Percentiles rank a stretch among this genome's conserved stretches.
These are phyloP conservation scores for Penicillium sp. DNA, from an alignment of 2,329 filamentous ascomycete genomes.

Conservation along the genomic window DNA sequence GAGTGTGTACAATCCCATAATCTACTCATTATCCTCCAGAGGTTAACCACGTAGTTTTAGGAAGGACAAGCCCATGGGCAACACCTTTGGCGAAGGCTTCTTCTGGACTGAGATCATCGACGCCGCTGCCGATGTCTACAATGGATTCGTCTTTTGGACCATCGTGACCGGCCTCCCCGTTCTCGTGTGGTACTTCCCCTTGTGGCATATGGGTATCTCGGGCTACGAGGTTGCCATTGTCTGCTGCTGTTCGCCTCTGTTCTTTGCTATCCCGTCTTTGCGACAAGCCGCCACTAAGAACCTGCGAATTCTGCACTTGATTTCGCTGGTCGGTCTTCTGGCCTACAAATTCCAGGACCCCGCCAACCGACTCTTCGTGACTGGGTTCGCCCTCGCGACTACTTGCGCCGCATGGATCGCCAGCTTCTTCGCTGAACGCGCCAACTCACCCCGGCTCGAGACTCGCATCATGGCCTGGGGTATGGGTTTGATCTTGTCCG, in stretches of 20 bases:
- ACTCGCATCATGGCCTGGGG: constrained; percentile 73
- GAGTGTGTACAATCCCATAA: constrained; percentile 55
- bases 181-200: constrained; percentile 92
- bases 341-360: constrained; percentile 73
- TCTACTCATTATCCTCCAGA: constrained; percentile 8
- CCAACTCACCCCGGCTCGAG: constrained; percentile 70
- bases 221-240: constrained; percentile 90
- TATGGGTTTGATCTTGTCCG: constrained; percentile 77
- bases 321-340: constrained; percentile 71
- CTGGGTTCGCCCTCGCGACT: constrained; percentile 74
- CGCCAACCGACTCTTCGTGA: constrained; percentile 68
- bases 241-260: constrained; percentile 71
- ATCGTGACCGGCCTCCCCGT: constrained; percentile 84
- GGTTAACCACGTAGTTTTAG: constrained; percentile 44
- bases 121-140: constrained; percentile 81
- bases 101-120: constrained; percentile 71
- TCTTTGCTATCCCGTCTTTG: constrained; percentile 67
- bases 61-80: constrained; percentile 67
- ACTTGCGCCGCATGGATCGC: constrained; percentile 79
- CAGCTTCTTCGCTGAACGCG: constrained; percentile 71
- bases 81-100: constrained; percentile 66
- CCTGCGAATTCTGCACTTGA: constrained; percentile 64
- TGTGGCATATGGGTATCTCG: constrained; percentile 99
- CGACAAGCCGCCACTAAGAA: constrained; percentile 65
- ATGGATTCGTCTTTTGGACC: constrained; percentile 96